A percentile compares a stretch with the other conserved stretches of the same genome.
These are phyloP conservation scores for Entamoeba moshkovskii DNA, from an alignment of 208 protist genomes.

Conservation along the genomic window DNA sequence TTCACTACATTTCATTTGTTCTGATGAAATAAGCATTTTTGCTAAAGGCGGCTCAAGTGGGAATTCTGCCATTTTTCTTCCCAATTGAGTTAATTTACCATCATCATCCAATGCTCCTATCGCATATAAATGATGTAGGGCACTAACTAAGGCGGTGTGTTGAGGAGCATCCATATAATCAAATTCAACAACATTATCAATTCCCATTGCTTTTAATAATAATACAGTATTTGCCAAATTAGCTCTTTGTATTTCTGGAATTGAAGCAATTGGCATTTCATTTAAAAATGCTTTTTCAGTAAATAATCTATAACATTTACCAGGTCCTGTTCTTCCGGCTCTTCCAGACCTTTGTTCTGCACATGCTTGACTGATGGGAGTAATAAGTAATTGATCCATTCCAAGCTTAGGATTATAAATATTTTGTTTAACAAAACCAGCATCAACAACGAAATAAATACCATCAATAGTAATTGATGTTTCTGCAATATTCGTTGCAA, in stretches of 20 bases:
- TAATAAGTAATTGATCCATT: conserved; percentile 10
- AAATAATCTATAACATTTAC: neutral
- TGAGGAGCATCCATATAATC: neutral
- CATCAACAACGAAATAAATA: conserved; percentile 22
- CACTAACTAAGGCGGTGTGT: neutral
- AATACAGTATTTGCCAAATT: neutral
- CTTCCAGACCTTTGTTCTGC: conserved; percentile 19
- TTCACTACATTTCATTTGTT: neutral
- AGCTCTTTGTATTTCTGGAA: neutral
- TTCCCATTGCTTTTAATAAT: neutral
- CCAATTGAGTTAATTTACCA: neutral
- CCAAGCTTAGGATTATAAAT: conserved; percentile 12
- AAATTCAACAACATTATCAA: neutral
- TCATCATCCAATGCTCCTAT: neutral
- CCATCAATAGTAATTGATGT: conserved; percentile 30
- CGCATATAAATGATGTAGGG: neutral
- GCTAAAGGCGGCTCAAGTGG: neutral
- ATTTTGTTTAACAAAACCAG: conserved; percentile 20
- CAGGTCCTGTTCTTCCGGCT: neutral
- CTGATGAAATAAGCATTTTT: neutral
- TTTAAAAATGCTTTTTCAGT: neutral
- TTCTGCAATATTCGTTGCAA: conserved; percentile 35
- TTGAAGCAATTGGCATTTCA: no score
- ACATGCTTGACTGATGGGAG: neutral
- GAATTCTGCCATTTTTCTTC: neutral